phyloP scores from a whole-genome alignment of 1,284 basidiomycete genomes.

The Paramarasmius palmivorus region DNA sequence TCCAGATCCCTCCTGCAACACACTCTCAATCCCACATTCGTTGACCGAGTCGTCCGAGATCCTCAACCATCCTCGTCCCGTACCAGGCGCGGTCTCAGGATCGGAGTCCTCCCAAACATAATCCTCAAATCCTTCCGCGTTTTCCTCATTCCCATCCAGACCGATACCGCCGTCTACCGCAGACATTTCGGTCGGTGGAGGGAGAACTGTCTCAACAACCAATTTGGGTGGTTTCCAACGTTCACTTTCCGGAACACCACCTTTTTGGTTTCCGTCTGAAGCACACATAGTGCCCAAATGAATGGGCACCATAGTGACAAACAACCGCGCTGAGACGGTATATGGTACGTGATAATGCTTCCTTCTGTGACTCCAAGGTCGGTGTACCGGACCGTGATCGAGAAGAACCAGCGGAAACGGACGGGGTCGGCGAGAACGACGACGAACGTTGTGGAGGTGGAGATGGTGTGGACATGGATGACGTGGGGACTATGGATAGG shows the following conservation, averaged over 20 bases:
- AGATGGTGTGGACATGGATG: slow-evolving; percentile 63
- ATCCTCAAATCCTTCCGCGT: slow-evolving; percentile 15
- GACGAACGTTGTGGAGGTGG: slow-evolving; percentile 40
- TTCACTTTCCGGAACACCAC: slow-evolving; percentile 23
- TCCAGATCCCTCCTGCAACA: slow-evolving; percentile 69
- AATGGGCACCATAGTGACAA: slow-evolving; percentile 88
- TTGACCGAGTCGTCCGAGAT: slow-evolving; percentile 84
- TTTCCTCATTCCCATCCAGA: slow-evolving; percentile 7
- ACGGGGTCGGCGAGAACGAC: background rate
- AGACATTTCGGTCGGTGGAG: slow-evolving; percentile 36
- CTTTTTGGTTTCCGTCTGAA: slow-evolving; percentile 77
- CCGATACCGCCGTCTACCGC: slow-evolving; percentile 21
- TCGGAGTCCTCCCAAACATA: slow-evolving; percentile 37
- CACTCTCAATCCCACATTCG: slow-evolving; percentile 75
- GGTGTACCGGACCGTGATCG: slow-evolving; percentile 43
- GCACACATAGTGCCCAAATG: slow-evolving; percentile 90
- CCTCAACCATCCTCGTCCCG: slow-evolving; percentile 76
- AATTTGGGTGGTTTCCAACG: slow-evolving; percentile 11
- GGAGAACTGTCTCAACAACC: background rate
- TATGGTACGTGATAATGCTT: slow-evolving; percentile 52
- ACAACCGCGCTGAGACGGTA: slow-evolving; percentile 84
- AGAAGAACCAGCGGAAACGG: background rate
- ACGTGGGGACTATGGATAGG: slow-evolving; percentile 67
- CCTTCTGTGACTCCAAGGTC: slow-evolving; percentile 47
- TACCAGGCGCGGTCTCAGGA: slow-evolving; percentile 22